Percentiles rank a stretch among this genome's conserved stretches.
Conservation (phyloP, 2,329 filamentous ascomycete species). For the Paraconiothyrium brasiliense region DNA sequence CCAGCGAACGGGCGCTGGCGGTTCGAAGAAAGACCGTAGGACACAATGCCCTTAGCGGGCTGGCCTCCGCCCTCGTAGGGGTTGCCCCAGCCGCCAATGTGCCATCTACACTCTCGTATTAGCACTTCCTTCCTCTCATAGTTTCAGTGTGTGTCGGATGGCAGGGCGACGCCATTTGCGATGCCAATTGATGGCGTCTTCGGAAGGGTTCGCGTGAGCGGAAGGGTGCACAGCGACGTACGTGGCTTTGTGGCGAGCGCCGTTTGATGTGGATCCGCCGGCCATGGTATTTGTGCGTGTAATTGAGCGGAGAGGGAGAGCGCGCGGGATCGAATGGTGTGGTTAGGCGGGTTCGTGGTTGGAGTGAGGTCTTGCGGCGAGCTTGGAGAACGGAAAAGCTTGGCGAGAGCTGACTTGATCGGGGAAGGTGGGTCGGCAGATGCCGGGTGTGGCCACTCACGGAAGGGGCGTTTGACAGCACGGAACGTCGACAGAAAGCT, state of each 20-base stretch:
- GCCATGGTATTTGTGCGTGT: slow-evolving; percentile 38
- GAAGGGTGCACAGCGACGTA: slow-evolving; percentile 28
- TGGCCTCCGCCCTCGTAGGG: slow-evolving; percentile 50
- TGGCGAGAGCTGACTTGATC: slow-evolving; percentile 9
- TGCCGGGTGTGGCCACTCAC: slow-evolving; percentile 1
- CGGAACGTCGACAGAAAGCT: background rate
- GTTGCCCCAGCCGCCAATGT: slow-evolving; percentile 51
- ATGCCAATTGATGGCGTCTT: slow-evolving; percentile 18
- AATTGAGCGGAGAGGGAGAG: slow-evolving; percentile 9
- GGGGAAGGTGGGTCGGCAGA: slow-evolving; percentile 8
- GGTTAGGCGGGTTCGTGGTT: slow-evolving; percentile 12
- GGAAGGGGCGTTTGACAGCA: background rate
- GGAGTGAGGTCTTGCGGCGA: slow-evolving; percentile 1
- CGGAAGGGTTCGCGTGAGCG: slow-evolving; percentile 19
- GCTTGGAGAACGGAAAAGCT: slow-evolving; percentile 15
- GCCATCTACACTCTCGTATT: slow-evolving; percentile 35
- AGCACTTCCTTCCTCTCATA: background rate
- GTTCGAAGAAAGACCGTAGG: slow-evolving; percentile 85
- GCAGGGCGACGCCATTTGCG: slow-evolving; percentile 14
- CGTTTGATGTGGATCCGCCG: slow-evolving; percentile 38
- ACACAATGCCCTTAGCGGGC: slow-evolving; percentile 68
- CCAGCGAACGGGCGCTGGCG: slow-evolving; percentile 88
- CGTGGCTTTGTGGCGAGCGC: slow-evolving; percentile 40
- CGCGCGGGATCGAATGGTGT: slow-evolving; percentile 6
- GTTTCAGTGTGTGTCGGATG: slow-evolving; percentile 15